Conservation (phyloP, 2,329 filamentous ascomycete genomes). For the Xylariaceae sp. region DNA sequence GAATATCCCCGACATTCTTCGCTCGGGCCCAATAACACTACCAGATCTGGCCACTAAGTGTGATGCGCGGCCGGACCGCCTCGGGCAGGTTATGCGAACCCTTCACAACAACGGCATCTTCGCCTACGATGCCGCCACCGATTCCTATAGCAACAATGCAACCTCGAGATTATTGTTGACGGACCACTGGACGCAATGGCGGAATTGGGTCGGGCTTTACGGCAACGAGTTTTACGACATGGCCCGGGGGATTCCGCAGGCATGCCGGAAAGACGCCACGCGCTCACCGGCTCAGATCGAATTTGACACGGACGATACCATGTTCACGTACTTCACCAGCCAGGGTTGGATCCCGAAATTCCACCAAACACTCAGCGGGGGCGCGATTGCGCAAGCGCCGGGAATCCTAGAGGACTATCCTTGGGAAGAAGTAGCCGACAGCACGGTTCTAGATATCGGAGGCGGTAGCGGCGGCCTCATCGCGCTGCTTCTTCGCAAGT, state of each 20-base stretch:
- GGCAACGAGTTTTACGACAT: conserved; percentile 44
- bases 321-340: conserved; percentile 39
- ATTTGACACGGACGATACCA: conserved; percentile 38
- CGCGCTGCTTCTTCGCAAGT: conserved; percentile 32
- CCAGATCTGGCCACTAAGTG: conserved; percentile 18
- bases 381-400: conserved; percentile 36
- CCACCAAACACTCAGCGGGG: conserved; percentile 37
- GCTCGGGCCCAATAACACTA: conserved; percentile 21
- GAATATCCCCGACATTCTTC: conserved; percentile 32
- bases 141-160: conserved; percentile 35
- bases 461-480: conserved; percentile 40
- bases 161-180: conserved; percentile 33
- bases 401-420: conserved; percentile 41
- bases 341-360: conserved; percentile 34
- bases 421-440: conserved; percentile 37
- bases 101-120: conserved; percentile 38
- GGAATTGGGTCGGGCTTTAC: conserved; percentile 41
- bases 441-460: conserved; percentile 38
- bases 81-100: conserved; percentile 33
- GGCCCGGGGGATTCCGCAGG: conserved; percentile 37
- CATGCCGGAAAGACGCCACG: conserved; percentile 22
- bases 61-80: conserved; percentile 26
- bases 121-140: conserved; percentile 27
- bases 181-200: conserved; percentile 44
- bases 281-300: conserved; percentile 38